phyloP scores from a whole-genome alignment of 2,329 filamentous ascomycete species.

The Colletotrichum spaethianum region DNA sequence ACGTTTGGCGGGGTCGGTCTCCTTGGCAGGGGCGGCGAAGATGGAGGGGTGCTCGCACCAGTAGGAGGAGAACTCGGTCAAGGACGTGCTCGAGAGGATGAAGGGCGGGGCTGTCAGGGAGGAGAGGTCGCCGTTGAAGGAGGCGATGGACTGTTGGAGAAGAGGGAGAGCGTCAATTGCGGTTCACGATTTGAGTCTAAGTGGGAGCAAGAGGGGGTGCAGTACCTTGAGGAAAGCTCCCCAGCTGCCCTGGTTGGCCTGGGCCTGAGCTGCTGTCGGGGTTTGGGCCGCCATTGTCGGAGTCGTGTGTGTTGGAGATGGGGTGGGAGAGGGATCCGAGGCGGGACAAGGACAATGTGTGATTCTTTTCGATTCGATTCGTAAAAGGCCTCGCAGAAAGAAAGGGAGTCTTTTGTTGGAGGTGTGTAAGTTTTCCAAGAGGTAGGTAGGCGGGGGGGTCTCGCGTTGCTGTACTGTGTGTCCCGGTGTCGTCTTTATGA shows the following conservation, averaged over 20 bases:
- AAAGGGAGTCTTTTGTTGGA: neutral
- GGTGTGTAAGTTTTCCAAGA: slow-evolving; percentile 7
- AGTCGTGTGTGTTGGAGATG: neutral
- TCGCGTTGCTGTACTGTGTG: slow-evolving; percentile 1
- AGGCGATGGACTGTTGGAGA: slow-evolving; percentile 76
- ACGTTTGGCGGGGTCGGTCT: slow-evolving; percentile 85
- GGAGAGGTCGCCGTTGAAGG: slow-evolving; percentile 86
- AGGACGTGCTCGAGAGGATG: slow-evolving; percentile 82
- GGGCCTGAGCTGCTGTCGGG: slow-evolving; percentile 25
- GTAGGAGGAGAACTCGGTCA: slow-evolving; percentile 86
- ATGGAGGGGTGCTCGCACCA: slow-evolving; percentile 85
- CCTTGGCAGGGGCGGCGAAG: slow-evolving; percentile 85
- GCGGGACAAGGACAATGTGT: neutral
- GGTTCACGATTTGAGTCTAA: neutral
- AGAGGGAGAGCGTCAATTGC: neutral
- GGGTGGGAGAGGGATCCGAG: neutral
- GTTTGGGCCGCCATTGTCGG: slow-evolving; percentile 27
- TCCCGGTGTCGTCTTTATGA: slow-evolving; percentile 13
- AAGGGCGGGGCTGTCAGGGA: slow-evolving; percentile 87
- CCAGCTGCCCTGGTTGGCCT: slow-evolving; percentile 32
- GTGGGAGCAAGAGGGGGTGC: neutral
- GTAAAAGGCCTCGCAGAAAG: neutral
- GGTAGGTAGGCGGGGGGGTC: neutral
- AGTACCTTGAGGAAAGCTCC: slow-evolving; percentile 39
- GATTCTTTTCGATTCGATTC: neutral